Conservation (phyloP, 306 rosid genomes). For the Prunus mira region DNA sequence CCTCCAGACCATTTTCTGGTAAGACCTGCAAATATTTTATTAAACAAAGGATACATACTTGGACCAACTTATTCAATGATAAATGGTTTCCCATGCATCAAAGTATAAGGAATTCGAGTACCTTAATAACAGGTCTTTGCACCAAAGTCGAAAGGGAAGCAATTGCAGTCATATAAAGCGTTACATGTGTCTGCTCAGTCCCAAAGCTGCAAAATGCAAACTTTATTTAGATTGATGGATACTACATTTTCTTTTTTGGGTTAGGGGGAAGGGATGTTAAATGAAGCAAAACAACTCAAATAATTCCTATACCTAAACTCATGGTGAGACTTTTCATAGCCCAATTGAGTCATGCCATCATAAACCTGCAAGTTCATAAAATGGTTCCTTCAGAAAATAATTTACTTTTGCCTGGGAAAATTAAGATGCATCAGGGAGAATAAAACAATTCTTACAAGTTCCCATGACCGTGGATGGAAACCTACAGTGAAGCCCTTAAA, state of each 20-base stretch:
- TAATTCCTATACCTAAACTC: conserved; percentile 63
- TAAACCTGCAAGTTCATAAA: conserved; percentile 63
- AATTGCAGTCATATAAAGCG: conserved; percentile 75
- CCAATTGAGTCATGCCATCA: conserved; percentile 84
- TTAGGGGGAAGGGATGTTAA: neutral
- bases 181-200: conserved; percentile 63
- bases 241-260: neutral
- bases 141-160: conserved; percentile 81
- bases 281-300: conserved; percentile 18
- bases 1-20: conserved; percentile 68
- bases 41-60: conserved; percentile 21
- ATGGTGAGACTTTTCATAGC: conserved; percentile 59
- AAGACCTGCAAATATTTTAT: conserved; percentile 45
- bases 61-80: conserved; percentile 1
- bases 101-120: conserved; percentile 28
- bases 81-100: conserved; percentile 18
- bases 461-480: conserved; percentile 97
- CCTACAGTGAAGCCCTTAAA: conserved; percentile 94
- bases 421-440: conserved; percentile 16
- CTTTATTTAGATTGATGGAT: conserved; percentile 10
- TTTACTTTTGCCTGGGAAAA: conserved; percentile 10
- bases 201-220: conserved; percentile 54
- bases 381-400: conserved; percentile 6
- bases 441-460: conserved; percentile 61
- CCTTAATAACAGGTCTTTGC: conserved; percentile 65